These are phyloP conservation scores for Eimeria praecox DNA, from an alignment of 169 alveolate species.

Conservation along the genomic window DNA sequence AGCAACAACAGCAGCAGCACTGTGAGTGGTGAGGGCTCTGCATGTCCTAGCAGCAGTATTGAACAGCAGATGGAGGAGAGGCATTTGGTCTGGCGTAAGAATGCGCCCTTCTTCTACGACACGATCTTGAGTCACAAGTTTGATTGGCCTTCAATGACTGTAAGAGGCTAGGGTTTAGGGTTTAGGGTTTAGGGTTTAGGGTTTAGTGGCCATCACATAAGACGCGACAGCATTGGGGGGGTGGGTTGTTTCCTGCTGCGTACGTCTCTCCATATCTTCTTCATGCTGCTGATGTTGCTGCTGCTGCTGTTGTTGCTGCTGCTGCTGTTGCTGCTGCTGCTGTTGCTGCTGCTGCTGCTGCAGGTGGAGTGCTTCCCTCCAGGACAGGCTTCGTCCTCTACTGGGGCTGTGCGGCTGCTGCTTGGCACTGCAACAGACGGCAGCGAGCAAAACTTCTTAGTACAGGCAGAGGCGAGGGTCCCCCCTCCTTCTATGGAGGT, in stretches of 20 bases:
- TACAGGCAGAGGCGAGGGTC: constrained; percentile 64
- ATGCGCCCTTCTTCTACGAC: constrained; percentile 77
- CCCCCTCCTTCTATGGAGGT: constrained; percentile 78
- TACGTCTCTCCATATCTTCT: not conserved
- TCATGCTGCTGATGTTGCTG: not conserved
- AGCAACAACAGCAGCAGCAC: not conserved
- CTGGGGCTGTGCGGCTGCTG: constrained; percentile 65
- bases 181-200: constrained; percentile 35
- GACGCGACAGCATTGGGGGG: no score
- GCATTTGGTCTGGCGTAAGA: constrained; percentile 76
- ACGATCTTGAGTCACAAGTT: constrained; percentile 69
- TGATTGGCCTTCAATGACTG: constrained; percentile 83
- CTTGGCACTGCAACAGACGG: constrained; percentile 82
- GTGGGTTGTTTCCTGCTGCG: not conserved
- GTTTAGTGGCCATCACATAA: not conserved
- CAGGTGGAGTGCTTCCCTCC: constrained; percentile 79
- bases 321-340: not conserved
- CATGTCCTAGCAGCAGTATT: constrained; percentile 30
- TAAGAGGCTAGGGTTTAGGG: constrained; percentile 26
- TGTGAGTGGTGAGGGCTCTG: not conserved
- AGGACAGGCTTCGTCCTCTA: constrained; percentile 39
- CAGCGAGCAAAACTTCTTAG: constrained; percentile 67
- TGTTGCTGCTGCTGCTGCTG: not conserved
- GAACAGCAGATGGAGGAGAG: constrained; percentile 73
- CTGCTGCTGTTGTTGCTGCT: not conserved